Evolutionary conservation across 352 stramenopile species (phyloP).

Genomic region (Peronospora tabacina): DNA sequence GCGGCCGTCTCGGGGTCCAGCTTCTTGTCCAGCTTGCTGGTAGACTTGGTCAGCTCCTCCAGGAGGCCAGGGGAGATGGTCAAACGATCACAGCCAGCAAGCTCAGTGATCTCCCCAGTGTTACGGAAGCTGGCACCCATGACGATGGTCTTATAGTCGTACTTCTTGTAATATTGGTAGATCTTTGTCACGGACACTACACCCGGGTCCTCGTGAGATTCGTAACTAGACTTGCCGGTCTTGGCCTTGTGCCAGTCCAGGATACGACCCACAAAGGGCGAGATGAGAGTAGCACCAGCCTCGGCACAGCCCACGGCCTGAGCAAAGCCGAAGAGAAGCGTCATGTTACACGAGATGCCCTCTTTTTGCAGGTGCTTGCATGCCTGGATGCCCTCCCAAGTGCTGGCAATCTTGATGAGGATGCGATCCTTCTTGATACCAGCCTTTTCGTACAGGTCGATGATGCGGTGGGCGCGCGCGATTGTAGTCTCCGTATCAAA

Average conservation of each 20-base stretch:
- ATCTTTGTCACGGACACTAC: constrained; percentile 95
- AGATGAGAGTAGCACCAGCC: constrained; percentile 93
- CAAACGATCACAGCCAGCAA: constrained; percentile 96
- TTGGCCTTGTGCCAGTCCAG: constrained; percentile 97
- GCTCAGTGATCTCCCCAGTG: constrained; percentile 94
- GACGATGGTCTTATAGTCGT: constrained; percentile 91
- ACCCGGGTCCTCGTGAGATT: constrained; percentile 92
- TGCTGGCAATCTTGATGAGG: constrained; percentile 97
- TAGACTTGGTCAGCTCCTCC: constrained; percentile 85
- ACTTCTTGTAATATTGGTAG: constrained; percentile 99
- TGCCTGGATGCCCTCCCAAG: constrained; percentile 97
- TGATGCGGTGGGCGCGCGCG: constrained; percentile 90
- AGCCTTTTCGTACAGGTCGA: constrained; percentile 94
- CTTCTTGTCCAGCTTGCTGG: constrained; percentile 66
- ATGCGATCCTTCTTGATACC: constrained; percentile 93
- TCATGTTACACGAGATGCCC: constrained; percentile 98
- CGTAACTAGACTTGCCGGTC: constrained; percentile 87
- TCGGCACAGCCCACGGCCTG: constrained; percentile 95
- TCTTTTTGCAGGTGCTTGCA: constrained; percentile 94
- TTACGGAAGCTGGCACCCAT: constrained; percentile 95
- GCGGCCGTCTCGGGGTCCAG: constrained; percentile 70
- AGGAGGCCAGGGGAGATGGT: constrained; percentile 95
- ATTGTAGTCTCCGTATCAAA: constrained; percentile 94
- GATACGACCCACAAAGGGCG: constrained; percentile 94
- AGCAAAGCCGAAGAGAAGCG: constrained; percentile 95